phyloP scores from a whole-genome alignment of 768 basidiomycete species.

The Psilocybe sp. region DNA sequence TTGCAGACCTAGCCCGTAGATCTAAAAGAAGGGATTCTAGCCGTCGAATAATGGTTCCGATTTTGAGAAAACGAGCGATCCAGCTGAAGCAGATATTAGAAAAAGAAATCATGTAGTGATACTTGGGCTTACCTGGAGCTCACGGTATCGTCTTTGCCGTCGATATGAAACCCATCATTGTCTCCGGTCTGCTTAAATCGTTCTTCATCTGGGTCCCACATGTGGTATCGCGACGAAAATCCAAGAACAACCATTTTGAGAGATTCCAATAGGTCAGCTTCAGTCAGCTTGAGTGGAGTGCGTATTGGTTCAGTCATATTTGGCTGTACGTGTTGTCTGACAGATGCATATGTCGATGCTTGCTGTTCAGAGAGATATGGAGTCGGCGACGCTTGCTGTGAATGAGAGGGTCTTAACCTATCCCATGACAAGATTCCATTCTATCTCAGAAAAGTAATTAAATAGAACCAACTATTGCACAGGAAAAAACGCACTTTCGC shows the following conservation, averaged over 20 bases:
- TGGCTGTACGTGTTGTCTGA: conserved; percentile 43
- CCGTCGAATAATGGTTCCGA: conserved; percentile 67
- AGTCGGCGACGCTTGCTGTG: conserved; percentile 30
- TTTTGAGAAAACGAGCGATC: conserved; percentile 57
- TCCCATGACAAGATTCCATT: conserved; percentile 65
- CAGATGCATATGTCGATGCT: conserved; percentile 39
- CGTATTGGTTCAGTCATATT: conserved; percentile 34
- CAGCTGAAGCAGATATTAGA: conserved; percentile 38
- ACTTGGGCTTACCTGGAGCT: conserved; percentile 48
- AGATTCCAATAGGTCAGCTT: conserved; percentile 46
- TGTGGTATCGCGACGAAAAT: conserved; percentile 61
- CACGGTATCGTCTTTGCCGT: conserved; percentile 55
- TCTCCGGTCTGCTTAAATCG: conserved; percentile 48
- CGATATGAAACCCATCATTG: conserved; percentile 42
- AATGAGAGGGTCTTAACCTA: conserved; percentile 36
- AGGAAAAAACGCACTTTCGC: conserved; percentile 14
- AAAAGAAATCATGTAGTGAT: neutral
- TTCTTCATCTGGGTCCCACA: conserved; percentile 57
- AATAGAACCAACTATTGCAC: neutral
- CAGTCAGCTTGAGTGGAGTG: conserved; percentile 41
- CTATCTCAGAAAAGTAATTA: conserved; percentile 23
- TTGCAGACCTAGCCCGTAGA: conserved; percentile 46
- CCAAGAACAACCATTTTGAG: conserved; percentile 62
- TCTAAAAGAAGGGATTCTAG: conserved; percentile 51
- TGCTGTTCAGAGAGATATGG: conserved; percentile 74